Base-by-base conservation (phyloP, 2,329 filamentous ascomycete genomes). In the Scedosporium dehoogii region DNA sequence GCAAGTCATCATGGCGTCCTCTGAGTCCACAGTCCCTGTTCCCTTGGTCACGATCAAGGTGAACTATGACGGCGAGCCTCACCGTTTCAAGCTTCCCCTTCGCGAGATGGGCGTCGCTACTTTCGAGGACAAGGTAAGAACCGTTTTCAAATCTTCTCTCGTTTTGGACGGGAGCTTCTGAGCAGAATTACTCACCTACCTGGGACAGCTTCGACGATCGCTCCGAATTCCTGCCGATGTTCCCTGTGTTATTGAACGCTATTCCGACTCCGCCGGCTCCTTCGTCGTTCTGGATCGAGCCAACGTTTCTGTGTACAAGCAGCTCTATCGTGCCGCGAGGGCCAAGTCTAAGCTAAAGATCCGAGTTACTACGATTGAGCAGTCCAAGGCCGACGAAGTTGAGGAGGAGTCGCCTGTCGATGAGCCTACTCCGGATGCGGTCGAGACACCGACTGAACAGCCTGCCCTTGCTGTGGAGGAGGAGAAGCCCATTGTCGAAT, bases 261-360 rank as follows among this genome's bases (percentile, higher is more conserved):
- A 92, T 78, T 97, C 94, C 67, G 94, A 99, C 76, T 97, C 92
- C 67, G 90, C 91, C 67, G 88, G 82, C 56, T 80, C 86, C 66
- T 97, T 89, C 75, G 84, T 97, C 67, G 81, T 84, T 55, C 87
- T 99, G 64, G 89, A 96, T 73, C 80, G 85, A 65, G 80, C 81
- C 72, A 96, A 96, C 71, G 77, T 84, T 7, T 81, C 90, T 56
- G 90, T 96, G 70, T 99, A 96, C 82, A 97, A 97, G 81, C 94
- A 97, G 73, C 87, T 99, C 51, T 93, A 94, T 73, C 89, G 94
- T 70, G 94, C 94, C 67, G 94, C 94, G 70, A 99, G 97, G 80
- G 94, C 94, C 44, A 99, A 99, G 82, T 86, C 92, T 67, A 99
- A 97, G 86, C 87, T 99, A 68, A 92, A 94, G 75, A 84, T 99